phyloP scores from a whole-genome alignment of 208 protist genomes.

The Trypanosomatidae sp. region DNA sequence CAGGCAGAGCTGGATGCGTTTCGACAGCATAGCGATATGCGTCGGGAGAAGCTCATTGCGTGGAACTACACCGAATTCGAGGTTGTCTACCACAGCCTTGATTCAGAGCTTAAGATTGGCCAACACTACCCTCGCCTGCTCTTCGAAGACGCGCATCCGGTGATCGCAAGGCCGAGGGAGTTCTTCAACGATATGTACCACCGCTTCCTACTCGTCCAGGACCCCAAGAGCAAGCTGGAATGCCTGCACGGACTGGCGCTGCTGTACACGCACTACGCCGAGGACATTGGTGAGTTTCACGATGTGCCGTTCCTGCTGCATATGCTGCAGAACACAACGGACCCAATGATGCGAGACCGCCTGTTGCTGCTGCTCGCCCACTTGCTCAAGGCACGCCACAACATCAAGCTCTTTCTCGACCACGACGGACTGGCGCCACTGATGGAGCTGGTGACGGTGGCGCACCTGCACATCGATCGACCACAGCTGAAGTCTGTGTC shows the following conservation, averaged over 20 bases:
- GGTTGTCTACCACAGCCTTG: conserved; percentile 87
- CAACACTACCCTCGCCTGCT: conserved; percentile 89
- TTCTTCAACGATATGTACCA: conserved; percentile 96
- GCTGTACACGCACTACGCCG: conserved; percentile 87
- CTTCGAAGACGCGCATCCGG: conserved; percentile 71
- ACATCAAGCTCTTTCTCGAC: conserved; percentile 94
- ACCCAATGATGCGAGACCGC: conserved; percentile 85
- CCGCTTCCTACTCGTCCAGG: conserved; percentile 88
- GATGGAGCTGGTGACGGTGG: conserved; percentile 89
- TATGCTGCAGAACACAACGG: conserved; percentile 71
- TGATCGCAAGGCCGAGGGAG: conserved; percentile 77
- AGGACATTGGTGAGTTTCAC: conserved; percentile 81
- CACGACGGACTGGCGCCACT: conserved; percentile 78
- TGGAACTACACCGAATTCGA: conserved; percentile 96
- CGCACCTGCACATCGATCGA: conserved; percentile 92
- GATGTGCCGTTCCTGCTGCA: conserved; percentile 84
- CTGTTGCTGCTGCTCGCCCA: conserved; percentile 83
- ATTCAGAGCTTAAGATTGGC: conserved; percentile 88
- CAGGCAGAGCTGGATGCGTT: conserved; percentile 84
- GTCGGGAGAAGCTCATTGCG: conserved; percentile 40
- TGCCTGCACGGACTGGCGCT: conserved; percentile 91
- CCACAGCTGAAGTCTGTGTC: conserved; percentile 66
- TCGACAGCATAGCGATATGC: conserved; percentile 43
- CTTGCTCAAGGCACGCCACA: conserved; percentile 66
- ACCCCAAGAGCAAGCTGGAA: conserved; percentile 58